Conservation (phyloP, 306 rosid genomes). For the Cicer cuneatum region DNA sequence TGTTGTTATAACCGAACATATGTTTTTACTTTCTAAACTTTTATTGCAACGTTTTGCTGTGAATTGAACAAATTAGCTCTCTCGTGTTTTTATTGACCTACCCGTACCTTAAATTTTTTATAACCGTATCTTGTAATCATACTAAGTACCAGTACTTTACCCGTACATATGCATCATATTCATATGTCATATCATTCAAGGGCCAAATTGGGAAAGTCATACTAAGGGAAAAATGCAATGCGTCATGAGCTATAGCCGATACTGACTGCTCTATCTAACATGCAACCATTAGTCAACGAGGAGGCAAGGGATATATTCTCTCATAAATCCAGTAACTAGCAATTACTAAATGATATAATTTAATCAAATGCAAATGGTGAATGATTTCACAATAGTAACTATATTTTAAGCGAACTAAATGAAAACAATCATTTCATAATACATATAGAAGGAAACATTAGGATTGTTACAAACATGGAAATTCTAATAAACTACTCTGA, state of each 20-base stretch:
- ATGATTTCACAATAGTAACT: neutral
- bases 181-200: neutral
- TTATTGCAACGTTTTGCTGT: too few species aligned
- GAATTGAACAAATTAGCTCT: too few species aligned
- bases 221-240: neutral
- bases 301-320: neutral
- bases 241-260: neutral
- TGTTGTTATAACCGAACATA: too few species aligned
- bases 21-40: too few species aligned
- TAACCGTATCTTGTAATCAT: too few species aligned
- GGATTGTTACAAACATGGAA: constrained; percentile 9
- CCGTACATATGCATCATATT: too few species aligned
- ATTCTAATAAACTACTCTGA: neutral
- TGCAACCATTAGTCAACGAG: neutral
- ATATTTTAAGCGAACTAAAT: neutral
- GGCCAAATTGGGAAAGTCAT: neutral
- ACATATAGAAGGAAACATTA: neutral
- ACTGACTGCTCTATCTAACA: constrained; percentile 1
- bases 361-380: constrained; percentile 4
- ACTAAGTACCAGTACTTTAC: too few species aligned
- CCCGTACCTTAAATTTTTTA: too few species aligned
- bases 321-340: neutral
- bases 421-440: neutral
- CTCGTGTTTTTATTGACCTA: too few species aligned
- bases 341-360: neutral